Conservation (phyloP, 768 basidiomycete species). For the Hemileccinum impolitum region DNA sequence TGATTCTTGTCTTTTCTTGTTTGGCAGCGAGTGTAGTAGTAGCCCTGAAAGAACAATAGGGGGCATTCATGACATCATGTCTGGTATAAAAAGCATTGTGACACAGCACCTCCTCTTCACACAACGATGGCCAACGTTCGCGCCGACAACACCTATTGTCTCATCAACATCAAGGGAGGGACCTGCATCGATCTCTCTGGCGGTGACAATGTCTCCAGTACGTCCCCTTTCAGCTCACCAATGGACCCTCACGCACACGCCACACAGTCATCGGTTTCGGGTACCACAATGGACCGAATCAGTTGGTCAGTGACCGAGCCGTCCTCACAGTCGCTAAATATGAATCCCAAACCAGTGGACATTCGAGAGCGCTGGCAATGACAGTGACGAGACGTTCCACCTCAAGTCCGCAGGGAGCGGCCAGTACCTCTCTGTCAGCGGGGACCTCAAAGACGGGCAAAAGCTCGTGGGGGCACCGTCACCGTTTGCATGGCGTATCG, state of each 20-base stretch:
- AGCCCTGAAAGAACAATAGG: no score
- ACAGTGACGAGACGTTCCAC: conserved; percentile 31
- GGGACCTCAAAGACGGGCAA: conserved; percentile 33
- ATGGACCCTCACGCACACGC: background rate
- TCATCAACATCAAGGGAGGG: conserved; percentile 49
- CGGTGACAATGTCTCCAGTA: conserved; percentile 45
- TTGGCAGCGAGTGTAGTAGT: background rate
- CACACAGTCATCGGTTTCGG: conserved; percentile 52
- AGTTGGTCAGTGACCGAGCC: conserved; percentile 35
- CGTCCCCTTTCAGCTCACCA: conserved; percentile 9
- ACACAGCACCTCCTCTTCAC: no score
- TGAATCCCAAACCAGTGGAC: conserved; percentile 40
- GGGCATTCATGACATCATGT: no score
- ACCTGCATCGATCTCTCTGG: conserved; percentile 58
- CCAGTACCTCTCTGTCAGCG: conserved; percentile 40
- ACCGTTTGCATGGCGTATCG: conserved; percentile 49
- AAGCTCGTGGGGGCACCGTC: conserved; percentile 36
- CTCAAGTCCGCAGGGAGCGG: conserved; percentile 42
- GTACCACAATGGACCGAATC: conserved; percentile 43
- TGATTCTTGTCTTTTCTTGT: conserved; percentile 15
- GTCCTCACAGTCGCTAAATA: background rate
- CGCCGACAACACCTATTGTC: conserved; percentile 38
- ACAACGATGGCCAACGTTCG: conserved; percentile 32
- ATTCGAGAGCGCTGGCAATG: conserved; percentile 26
- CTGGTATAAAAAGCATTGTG: background rate